phyloP scores from a whole-genome alignment of 257 asterid genomes.

The Cordia subcordata region DNA sequence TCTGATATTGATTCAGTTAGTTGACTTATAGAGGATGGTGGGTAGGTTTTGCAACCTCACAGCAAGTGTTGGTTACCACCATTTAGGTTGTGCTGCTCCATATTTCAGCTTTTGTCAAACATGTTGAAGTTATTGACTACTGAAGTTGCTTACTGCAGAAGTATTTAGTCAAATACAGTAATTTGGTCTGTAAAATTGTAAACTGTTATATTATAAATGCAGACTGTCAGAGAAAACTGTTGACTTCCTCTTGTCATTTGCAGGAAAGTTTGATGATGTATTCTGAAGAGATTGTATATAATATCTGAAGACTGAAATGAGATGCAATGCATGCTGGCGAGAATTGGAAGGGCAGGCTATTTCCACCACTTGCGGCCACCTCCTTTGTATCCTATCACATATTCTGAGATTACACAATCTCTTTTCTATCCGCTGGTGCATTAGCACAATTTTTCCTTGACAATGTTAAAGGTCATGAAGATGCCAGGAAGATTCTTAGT shows the following conservation, averaged over 20 bases:
- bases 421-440: neutral
- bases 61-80: neutral
- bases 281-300: neutral
- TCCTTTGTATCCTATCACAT: conserved; percentile 67
- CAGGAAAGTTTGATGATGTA: neutral
- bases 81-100: too few species aligned
- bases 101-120: too few species aligned
- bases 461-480: conserved; percentile 65
- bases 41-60: neutral
- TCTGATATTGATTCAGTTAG: neutral
- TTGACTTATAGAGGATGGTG: neutral
- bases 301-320: conserved; percentile 47
- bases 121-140: neutral
- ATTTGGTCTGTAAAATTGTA: neutral
- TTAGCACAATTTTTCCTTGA: conserved; percentile 40
- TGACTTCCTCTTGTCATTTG: neutral
- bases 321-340: conserved; percentile 97
- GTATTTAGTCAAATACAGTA: neutral
- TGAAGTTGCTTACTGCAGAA: neutral
- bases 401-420: neutral
- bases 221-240: neutral
- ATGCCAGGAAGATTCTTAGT: conserved; percentile 80
- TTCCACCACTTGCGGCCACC: conserved; percentile 92
- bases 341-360: conserved; percentile 92
- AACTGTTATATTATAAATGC: neutral